Conservation (phyloP, 176 grass and related monocot species). For the Chloris gayana region DNA sequence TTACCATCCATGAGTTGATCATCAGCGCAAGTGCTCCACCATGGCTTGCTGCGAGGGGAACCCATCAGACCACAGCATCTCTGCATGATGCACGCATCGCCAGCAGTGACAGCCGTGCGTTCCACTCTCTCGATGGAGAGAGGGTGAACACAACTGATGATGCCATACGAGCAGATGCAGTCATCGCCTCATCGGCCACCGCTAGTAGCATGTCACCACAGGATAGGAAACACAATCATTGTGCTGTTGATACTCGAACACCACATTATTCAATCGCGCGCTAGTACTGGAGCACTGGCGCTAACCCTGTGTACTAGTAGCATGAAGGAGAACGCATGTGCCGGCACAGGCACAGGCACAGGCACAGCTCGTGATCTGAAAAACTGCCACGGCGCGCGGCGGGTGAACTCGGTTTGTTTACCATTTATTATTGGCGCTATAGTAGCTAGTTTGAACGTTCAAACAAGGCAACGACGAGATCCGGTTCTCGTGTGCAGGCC, state of each 20-base stretch:
- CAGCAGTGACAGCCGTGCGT: too few species aligned
- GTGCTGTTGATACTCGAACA: not conserved
- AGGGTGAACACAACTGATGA: too few species aligned
- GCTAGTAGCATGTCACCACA: not conserved
- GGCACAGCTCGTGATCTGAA: too few species aligned
- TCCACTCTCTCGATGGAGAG: too few species aligned
- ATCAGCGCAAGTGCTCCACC: too few species aligned
- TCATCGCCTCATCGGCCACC: not conserved
- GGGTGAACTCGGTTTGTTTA: too few species aligned
- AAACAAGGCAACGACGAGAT: slow-evolving; percentile 1
- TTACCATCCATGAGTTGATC: too few species aligned
- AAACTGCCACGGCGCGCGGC: too few species aligned
- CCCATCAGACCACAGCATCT: too few species aligned
- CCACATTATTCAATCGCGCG: not conserved
- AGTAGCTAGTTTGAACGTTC: not conserved
- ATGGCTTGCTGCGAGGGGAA: too few species aligned
- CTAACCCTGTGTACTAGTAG: not conserved
- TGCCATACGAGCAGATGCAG: slow-evolving; percentile 18
- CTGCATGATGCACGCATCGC: too few species aligned
- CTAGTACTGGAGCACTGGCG: too few species aligned
- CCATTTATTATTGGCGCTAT: not conserved
- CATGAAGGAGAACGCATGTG: not conserved
- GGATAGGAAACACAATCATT: not conserved
- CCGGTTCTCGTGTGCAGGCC: not conserved
- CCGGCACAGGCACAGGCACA: not conserved